Evolutionary conservation across 2,329 filamentous ascomycete genomes (phyloP).

Genomic region (Arthrinium phaeospermum): DNA sequence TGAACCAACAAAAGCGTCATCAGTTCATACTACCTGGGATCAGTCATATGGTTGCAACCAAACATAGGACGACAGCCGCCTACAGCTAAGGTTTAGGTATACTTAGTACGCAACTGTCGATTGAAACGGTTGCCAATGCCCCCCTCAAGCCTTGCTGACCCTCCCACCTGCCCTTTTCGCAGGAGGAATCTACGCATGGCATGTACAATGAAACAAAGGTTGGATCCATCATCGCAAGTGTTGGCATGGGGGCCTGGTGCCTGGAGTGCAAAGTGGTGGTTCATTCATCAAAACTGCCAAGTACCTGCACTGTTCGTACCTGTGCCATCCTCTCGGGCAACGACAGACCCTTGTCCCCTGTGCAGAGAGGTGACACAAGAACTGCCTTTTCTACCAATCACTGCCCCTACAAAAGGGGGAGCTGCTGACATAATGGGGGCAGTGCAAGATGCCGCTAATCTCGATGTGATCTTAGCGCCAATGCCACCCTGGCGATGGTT

Average conservation of each 20-base stretch:
- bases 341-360: not conserved
- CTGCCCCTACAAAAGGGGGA: not conserved
- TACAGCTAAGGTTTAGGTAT: not conserved
- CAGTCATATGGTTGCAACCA: not conserved
- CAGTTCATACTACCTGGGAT: not conserved
- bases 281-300: not conserved
- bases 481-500: not conserved
- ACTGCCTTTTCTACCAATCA: not conserved
- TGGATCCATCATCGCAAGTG: not conserved
- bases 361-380: slow-evolving; percentile 4
- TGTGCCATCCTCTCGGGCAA: slow-evolving; percentile 2
- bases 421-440: slow-evolving; percentile 12
- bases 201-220: not conserved
- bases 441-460: slow-evolving; percentile 16
- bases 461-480: not conserved
- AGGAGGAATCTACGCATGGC: not conserved
- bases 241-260: not conserved
- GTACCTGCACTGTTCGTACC: not conserved
- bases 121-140: slow-evolving; percentile 1
- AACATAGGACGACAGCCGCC: slow-evolving; percentile 6
- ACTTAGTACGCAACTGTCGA: not conserved
- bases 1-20: slow-evolving; percentile 6
- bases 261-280: not conserved
- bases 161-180: not conserved
- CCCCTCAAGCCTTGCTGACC: not conserved